Evolutionary conservation across 1,139 yeast species (phyloP).

Genomic region (Lodderomyces elongisporus): DNA sequence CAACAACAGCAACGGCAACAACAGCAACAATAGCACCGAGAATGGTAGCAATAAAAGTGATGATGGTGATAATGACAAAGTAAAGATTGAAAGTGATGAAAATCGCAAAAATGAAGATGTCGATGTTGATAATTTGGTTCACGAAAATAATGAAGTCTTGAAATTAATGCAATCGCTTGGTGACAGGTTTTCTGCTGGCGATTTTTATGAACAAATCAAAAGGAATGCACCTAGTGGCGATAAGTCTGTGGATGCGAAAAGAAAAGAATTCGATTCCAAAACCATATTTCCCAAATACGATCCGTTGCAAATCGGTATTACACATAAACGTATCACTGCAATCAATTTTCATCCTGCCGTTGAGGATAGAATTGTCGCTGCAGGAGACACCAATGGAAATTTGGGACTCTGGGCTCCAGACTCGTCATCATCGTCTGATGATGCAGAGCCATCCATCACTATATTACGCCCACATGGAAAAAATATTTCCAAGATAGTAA

Average conservation of each 20-base stretch:
- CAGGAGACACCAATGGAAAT: slow-evolving; percentile 83
- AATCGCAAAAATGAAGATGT: slow-evolving; percentile 23
- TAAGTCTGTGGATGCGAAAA: slow-evolving; percentile 36
- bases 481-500: slow-evolving; percentile 58
- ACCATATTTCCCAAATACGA: slow-evolving; percentile 51
- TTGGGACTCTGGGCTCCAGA: slow-evolving; percentile 69
- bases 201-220: slow-evolving; percentile 56
- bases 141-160: slow-evolving; percentile 31
- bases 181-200: slow-evolving; percentile 68
- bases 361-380: slow-evolving; percentile 60
- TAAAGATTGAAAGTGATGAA: slow-evolving; percentile 11
- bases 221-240: slow-evolving; percentile 23
- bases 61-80: slow-evolving; percentile 8
- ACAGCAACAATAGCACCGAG: slow-evolving; percentile 1
- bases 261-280: slow-evolving; percentile 50
- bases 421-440: slow-evolving; percentile 17
- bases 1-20: slow-evolving; percentile 10
- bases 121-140: slow-evolving; percentile 14
- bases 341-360: slow-evolving; percentile 71
- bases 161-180: slow-evolving; percentile 42
- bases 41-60: slow-evolving; percentile 22
- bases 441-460: slow-evolving; percentile 54
- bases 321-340: slow-evolving; percentile 69
- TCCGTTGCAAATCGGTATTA: slow-evolving; percentile 68
- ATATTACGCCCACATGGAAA: slow-evolving; percentile 73